Evolutionary conservation across 768 basidiomycete genomes (phyloP), one percentile per base, ranked within the genome.

Genomic region (Kwoniella bestiolae): DNA sequence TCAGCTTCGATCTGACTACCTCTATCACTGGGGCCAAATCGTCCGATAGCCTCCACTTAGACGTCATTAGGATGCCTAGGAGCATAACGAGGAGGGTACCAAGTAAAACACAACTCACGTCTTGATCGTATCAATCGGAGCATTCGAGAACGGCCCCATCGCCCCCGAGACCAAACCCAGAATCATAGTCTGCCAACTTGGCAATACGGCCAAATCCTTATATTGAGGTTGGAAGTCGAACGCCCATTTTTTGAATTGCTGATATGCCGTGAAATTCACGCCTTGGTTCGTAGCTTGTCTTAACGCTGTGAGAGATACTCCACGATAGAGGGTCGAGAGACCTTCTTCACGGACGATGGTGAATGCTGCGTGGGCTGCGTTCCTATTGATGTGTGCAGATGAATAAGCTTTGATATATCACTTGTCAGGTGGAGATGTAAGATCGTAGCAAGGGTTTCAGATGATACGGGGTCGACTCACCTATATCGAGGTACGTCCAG

Each of bases 211-310:
- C 0, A 75, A 76, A 7, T 74, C 80, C 4, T 51, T 41, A 58
- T 89, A 82, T 49, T 89, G 87, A 11, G 94, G 95, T 80, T 99
- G 96, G 70, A 86, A 82, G 60, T 82, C 83, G 61, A 91, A 86
- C 14, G 90, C 89, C 56, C 91, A 69, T 77, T 89, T 91, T 85
- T 98, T 99, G 73, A 98, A 84, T 79, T 98, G 92, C 79, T 96
- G 94, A 83, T 98, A 99, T 46, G 90, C 93, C 3, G 96, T 98
- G 75, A 99, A 99, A 82, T 99, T 99, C 25, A 91, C 94, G 72
- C 93, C 94, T 83, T 98, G 96, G 78, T 99, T 99, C 11, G 95
- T 99, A 16, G 96, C 94, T 83, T 99, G 96, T 52, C 96, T 84
- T 23, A 97, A 82, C 1, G 96, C 96, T 3, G 96, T 98, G 41